Base-by-base conservation (phyloP, 305 asterid species). In the Fraxinus ornus region DNA sequence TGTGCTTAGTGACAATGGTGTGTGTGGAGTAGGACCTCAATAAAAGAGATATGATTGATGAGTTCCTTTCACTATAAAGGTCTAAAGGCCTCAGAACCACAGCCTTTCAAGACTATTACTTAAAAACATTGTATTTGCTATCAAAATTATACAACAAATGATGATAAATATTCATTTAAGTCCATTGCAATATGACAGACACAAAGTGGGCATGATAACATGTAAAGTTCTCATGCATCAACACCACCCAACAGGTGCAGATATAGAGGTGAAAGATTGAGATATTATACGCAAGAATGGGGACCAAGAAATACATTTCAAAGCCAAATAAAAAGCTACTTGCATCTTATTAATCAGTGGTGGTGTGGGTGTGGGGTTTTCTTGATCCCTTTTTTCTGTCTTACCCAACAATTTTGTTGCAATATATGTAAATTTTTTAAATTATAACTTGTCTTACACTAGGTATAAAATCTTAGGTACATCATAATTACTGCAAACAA, bases 181-280 rank as follows among this genome's bases (percentile, higher is more conserved):
- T 13, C 9, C 75, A 68, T 68, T 68, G 37, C 75, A 68, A 30
- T 49, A 79, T 76, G 81, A 79, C 37, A 82, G 80, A 30, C 81
- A 87, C 52, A 57, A 83, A 85, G 82, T 47, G 82, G 41, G 2
- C 78, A 83, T 84, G 88, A 87, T 80, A 82, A 47, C 79, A 79
- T 44, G 55, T 44, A 13, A 44, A 44, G 60, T 49, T 49, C 60
- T 49, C 60, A 49, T 49, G 19, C 57, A 49, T 84, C 84, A 55
- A 84, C 82, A n/a, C 79, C 89, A 86, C 76, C 3, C 8, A 9
- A 55, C 66, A 55, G 36, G 55, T 86, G 82, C 81, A 66, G 68
- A 55, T 70, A 26, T 12, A 71, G 68, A 37, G 64, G 47, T 55
- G 71, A 78, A 57, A 60, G 78, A 52, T 28, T 36, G 70, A 33